Evolutionary conservation across 2,329 filamentous ascomycete genomes (phyloP).

Genomic region (Metarhizium humberi): DNA sequence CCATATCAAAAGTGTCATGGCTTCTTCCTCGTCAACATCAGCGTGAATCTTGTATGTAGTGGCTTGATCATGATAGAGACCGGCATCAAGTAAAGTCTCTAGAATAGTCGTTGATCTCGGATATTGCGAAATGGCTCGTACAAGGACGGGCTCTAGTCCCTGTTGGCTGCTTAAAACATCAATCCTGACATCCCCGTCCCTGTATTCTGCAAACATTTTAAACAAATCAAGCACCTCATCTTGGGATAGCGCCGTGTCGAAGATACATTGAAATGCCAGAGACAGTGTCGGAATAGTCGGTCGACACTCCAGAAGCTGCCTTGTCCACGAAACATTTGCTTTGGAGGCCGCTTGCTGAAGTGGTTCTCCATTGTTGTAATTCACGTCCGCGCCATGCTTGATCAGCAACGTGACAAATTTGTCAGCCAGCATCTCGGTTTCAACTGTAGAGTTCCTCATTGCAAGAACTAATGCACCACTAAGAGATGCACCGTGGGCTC

Average conservation of each 20-base stretch:
- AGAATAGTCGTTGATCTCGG: conserved; percentile 45
- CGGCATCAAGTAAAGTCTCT: conserved; percentile 43
- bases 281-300: conserved; percentile 42
- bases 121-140: conserved; percentile 44
- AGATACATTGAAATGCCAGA: conserved; percentile 45
- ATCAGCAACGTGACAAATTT: conserved; percentile 33
- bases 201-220: conserved; percentile 40
- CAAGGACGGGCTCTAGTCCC: conserved; percentile 36
- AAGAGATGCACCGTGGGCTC: conserved; percentile 35
- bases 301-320: conserved; percentile 37
- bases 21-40: conserved; percentile 40
- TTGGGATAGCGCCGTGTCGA: conserved; percentile 40
- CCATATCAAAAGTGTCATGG: conserved; percentile 50
- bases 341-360: conserved; percentile 44
- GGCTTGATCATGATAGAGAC: conserved; percentile 50
- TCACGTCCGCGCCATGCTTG: conserved; percentile 33
- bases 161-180: conserved; percentile 38
- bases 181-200: conserved; percentile 36
- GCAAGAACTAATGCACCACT: conserved; percentile 35
- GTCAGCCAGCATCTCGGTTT: conserved; percentile 30
- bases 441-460: conserved; percentile 31
- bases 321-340: conserved; percentile 40
- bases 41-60: conserved; percentile 32
- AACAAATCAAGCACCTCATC: conserved; percentile 41
- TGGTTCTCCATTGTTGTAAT: conserved; percentile 43